phyloP scores from a whole-genome alignment of 495 filamentous ascomycete genomes.

The Penicillium pulvis region DNA sequence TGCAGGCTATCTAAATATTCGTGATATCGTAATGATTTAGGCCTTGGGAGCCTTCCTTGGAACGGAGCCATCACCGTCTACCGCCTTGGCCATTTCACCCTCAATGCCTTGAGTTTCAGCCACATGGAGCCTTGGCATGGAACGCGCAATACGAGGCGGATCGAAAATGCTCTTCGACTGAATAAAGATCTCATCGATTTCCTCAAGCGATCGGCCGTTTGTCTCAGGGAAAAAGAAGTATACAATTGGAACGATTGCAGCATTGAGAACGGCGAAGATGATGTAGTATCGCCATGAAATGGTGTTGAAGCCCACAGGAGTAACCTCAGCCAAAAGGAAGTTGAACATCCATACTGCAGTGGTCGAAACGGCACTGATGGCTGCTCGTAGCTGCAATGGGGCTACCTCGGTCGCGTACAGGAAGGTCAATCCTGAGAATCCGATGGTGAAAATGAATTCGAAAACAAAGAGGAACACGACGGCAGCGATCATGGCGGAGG shows the following conservation, averaged over 20 bases:
- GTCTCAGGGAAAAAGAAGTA: constrained; percentile 44
- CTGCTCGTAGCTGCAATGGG: constrained; percentile 63
- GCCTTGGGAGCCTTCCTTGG: not conserved
- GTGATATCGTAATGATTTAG: not conserved
- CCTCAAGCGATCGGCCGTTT: constrained; percentile 42
- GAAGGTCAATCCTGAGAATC: constrained; percentile 69
- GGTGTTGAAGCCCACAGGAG: constrained; percentile 43
- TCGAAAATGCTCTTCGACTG: constrained; percentile 25
- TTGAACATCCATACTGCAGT: constrained; percentile 63
- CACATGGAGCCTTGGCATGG: constrained; percentile 3
- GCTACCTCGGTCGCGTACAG: constrained; percentile 64
- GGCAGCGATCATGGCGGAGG: not conserved
- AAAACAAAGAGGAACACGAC: constrained; percentile 29
- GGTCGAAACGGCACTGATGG: constrained; percentile 62
- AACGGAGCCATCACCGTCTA: not conserved
- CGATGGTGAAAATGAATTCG: constrained; percentile 43
- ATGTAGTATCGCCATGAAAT: constrained; percentile 49
- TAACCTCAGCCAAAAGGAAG: constrained; percentile 47
- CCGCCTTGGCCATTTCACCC: not conserved
- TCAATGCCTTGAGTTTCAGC: constrained; percentile 1
- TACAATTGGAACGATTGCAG: constrained; percentile 13
- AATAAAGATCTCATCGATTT: constrained; percentile 44
- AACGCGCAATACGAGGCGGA: constrained; percentile 5
- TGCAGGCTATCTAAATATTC: not conserved
- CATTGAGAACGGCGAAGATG: constrained; percentile 47